Conservation (phyloP, 768 basidiomycete genomes). For the Lepiota brunneoincarnata region DNA sequence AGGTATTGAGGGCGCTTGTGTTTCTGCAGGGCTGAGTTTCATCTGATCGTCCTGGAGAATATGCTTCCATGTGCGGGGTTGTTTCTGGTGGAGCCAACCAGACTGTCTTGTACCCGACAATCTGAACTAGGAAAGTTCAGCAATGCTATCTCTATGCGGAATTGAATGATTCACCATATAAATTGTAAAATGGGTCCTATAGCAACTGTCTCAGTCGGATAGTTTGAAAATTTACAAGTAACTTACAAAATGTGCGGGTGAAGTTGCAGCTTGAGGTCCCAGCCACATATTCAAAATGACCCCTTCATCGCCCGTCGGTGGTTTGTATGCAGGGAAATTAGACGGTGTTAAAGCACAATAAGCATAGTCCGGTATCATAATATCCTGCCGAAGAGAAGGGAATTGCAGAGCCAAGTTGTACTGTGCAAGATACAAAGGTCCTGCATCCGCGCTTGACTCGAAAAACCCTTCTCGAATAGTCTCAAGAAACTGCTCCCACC, state of each 20-base stretch:
- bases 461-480: slow-evolving; percentile 29
- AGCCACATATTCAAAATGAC: slow-evolving; percentile 79
- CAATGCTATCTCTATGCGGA: slow-evolving; percentile 11
- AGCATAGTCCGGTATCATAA: slow-evolving; percentile 85
- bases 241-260: slow-evolving; percentile 84
- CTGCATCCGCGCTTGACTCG: slow-evolving; percentile 13
- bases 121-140: slow-evolving; percentile 57
- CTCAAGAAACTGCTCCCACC: slow-evolving; percentile 69
- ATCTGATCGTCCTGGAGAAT: slow-evolving; percentile 24
- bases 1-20: slow-evolving; percentile 76
- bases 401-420: slow-evolving; percentile 86
- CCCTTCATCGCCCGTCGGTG: slow-evolving; percentile 65
- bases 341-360: slow-evolving; percentile 58
- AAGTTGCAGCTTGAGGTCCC: slow-evolving; percentile 74
- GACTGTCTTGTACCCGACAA: slow-evolving; percentile 85
- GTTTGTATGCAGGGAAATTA: slow-evolving; percentile 49
- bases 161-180: slow-evolving; percentile 57
- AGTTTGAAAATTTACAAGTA: slow-evolving; percentile 11
- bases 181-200: slow-evolving; percentile 93
- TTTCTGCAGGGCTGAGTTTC: slow-evolving; percentile 33
- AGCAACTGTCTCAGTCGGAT: slow-evolving; percentile 7
- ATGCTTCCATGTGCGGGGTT: slow-evolving; percentile 60
- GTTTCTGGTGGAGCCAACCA: slow-evolving; percentile 82
- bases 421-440: slow-evolving; percentile 83
- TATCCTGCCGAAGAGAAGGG: slow-evolving; percentile 70